Evolutionary conservation across 2,329 filamentous ascomycete species (phyloP), one percentile per base, ranked within the genome.

Genomic region (Calonectria pauciramosa): DNA sequence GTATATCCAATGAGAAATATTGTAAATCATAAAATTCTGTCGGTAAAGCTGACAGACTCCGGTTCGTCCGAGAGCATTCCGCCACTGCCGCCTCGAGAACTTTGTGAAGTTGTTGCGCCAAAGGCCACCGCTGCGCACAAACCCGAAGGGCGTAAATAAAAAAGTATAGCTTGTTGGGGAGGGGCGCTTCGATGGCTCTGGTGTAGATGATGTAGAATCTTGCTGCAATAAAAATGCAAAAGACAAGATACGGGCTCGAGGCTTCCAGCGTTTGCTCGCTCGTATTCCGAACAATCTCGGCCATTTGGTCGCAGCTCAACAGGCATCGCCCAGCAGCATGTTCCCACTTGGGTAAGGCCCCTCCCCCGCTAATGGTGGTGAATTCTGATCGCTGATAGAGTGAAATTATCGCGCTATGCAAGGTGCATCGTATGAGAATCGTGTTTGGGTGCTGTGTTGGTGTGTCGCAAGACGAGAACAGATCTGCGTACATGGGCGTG

Each of bases 161-260:
- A 20, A 74, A 60, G 28, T 67, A 74, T 0, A 74, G 72, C 9
- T 68, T 74, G n/a, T 64, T 74, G 0, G 72, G 72, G 1, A 71
- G 13, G 10, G 23, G 13, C 2, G 38, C 16, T 2, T 67, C 32
- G 68, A 74, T 71, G 6, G 72, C 72, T 11, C 54, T 59, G 2
- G 72, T 67, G 28, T 74, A 71, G 5, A 74, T 71, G 23, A 74
- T 56, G 52, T 74, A 74, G 26, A 74, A 74, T 18, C 72, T 52
- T 2, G 72, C 72, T 2, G 72, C 72, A 11, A 71, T 52, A 2
- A 74, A 74, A 13, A 71, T 47, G 11, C 59, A 68, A 41, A 67
- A 71, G 10, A 71, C 66, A 1, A 74, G 59, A 7, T 71, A 69
- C 7, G 72, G 72, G 28, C 67, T 74, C 7, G 56, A 60, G 11